Percentiles rank a stretch among this genome's conserved stretches.
These are phyloP conservation scores for Cystofilobasidium capitatum DNA, from an alignment of 768 basidiomycete genomes.

Conservation along the genomic window DNA sequence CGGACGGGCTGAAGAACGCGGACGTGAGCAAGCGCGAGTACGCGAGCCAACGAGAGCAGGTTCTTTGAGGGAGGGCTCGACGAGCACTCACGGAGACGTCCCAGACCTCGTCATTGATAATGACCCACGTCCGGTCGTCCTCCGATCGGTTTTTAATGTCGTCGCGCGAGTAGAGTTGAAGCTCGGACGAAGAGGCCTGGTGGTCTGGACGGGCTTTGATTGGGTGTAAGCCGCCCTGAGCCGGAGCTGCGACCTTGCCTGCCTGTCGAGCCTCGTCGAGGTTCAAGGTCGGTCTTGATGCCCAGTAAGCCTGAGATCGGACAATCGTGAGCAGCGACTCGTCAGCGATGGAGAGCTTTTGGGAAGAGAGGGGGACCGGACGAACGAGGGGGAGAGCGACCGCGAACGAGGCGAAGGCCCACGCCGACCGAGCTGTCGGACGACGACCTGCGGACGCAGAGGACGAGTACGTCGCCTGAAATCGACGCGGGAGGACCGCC, in stretches of 20 bases:
- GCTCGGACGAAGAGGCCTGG: neutral
- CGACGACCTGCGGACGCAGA: neutral
- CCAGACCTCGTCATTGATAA: constrained; percentile 16
- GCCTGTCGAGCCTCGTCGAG: constrained; percentile 1
- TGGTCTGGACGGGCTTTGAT: neutral
- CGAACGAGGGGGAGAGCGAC: neutral
- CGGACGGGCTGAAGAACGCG: neutral
- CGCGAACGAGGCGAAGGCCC: constrained; percentile 1
- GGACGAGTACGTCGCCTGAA: neutral
- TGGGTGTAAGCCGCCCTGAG: neutral
- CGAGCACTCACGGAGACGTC: constrained; percentile 1
- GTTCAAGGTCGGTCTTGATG: neutral
- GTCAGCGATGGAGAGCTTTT: neutral
- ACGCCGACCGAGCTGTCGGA: neutral
- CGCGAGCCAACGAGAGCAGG: neutral
- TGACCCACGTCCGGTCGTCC: constrained; percentile 10
- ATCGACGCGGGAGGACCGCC: neutral
- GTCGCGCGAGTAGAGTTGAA: neutral
- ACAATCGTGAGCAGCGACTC: neutral
- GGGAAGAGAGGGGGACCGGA: neutral
- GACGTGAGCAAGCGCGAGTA: neutral
- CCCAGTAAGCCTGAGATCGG: neutral
- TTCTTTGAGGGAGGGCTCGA: no score
- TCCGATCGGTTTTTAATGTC: neutral
- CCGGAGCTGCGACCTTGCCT: neutral